These are phyloP conservation scores for Hemileia vastatrix DNA, from an alignment of 1,284 basidiomycete genomes.

Conservation along the genomic window DNA sequence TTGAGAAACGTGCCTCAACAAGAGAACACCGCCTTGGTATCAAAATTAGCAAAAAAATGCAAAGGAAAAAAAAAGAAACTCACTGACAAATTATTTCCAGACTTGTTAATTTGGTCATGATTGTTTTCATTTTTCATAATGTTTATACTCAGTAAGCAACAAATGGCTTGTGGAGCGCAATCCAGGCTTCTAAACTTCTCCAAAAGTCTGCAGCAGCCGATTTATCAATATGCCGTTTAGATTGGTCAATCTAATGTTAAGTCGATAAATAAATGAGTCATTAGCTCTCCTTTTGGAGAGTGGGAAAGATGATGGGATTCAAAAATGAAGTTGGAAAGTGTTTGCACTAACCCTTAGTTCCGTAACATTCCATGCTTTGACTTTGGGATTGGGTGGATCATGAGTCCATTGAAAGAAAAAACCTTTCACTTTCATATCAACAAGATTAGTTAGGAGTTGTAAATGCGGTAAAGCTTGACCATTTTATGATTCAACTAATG, in stretches of 20 bases:
- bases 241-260: conserved; percentile 64
- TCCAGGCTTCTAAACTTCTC: conserved; percentile 81
- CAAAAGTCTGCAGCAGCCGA: conserved; percentile 89
- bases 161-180: conserved; percentile 62
- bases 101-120: no score
- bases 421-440: conserved; percentile 61
- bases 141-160: conserved; percentile 16
- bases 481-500: neutral
- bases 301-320: conserved; percentile 3
- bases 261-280: neutral
- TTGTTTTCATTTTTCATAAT: no score
- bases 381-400: conserved; percentile 73
- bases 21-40: no score
- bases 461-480: neutral
- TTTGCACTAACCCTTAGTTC: conserved; percentile 71
- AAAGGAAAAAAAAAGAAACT: no score
- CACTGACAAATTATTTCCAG: no score
- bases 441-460: conserved; percentile 1
- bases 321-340: conserved; percentile 5
- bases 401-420: conserved; percentile 87
- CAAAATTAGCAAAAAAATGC: no score
- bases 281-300: conserved; percentile 1
- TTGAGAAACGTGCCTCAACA: no score
- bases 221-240: conserved; percentile 85
- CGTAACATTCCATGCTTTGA: conserved; percentile 93